Conservation (phyloP, 106 monocot genomes). For the Agapanthus africanus region DNA sequence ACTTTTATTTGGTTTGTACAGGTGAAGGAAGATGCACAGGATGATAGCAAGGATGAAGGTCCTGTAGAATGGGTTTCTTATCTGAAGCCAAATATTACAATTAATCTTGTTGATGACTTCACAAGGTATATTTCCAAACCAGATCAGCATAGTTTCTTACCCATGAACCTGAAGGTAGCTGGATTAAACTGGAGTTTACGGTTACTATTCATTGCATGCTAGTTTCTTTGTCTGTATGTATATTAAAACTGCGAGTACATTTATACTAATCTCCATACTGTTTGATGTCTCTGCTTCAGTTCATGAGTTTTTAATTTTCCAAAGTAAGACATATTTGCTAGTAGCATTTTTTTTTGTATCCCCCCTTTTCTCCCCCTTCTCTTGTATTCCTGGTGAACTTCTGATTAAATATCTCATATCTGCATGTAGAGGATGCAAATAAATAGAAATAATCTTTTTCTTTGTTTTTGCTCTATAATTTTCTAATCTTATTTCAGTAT, state of each 20-base stretch:
- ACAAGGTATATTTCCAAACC: slow-evolving; percentile 32
- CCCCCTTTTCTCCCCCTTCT: too few relatives aligned
- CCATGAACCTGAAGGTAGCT: background rate
- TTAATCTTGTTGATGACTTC: slow-evolving; percentile 92
- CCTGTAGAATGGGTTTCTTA: slow-evolving; percentile 82
- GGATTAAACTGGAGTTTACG: background rate
- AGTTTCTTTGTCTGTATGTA: background rate
- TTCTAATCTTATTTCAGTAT: background rate
- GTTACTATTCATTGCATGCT: background rate
- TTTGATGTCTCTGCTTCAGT: background rate
- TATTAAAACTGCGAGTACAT: background rate
- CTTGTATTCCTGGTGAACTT: too few relatives aligned
- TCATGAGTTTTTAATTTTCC: background rate
- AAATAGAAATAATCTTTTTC: too few relatives aligned
- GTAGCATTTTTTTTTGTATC: too few relatives aligned
- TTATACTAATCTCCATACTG: background rate
- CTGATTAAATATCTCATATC: too few relatives aligned
- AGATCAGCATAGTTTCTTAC: background rate
- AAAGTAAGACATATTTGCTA: too few relatives aligned
- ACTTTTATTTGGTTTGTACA: slow-evolving; percentile 17
- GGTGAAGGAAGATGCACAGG: slow-evolving; percentile 37
- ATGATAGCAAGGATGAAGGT: slow-evolving; percentile 46
- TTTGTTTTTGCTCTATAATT: too few relatives aligned
- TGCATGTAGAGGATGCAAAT: too few relatives aligned
- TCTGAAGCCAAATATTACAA: slow-evolving; percentile 93